Percentiles rank a stretch among this genome's conserved stretches.
Evolutionary conservation across 495 filamentous ascomycete species (phyloP).

Genomic region (Durotheca rogersii): DNA sequence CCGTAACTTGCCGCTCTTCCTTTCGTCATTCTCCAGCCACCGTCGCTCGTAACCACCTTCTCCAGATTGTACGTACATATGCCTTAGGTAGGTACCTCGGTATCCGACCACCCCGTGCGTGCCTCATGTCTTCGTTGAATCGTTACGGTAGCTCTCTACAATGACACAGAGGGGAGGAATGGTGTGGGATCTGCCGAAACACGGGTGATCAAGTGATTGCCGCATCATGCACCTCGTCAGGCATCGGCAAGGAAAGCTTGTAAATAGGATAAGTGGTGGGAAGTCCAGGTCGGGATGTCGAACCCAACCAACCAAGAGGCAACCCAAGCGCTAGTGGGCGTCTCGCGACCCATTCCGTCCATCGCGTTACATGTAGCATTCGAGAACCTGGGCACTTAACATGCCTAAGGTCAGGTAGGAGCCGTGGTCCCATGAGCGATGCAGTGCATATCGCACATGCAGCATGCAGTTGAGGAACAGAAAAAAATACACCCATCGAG

Average conservation of each 20-base stretch:
- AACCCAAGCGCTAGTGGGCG: constrained; percentile 11
- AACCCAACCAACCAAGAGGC: constrained; percentile 12
- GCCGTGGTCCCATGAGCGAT: too few relatives aligned
- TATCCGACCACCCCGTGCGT: too few relatives aligned
- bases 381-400: constrained; percentile 3
- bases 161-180: too few relatives aligned
- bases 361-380: constrained; percentile 9
- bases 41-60: constrained; percentile 9
- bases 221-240: constrained; percentile 2
- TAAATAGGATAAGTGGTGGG: background rate
- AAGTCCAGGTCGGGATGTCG: too few relatives aligned
- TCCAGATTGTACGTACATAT: constrained; percentile 5
- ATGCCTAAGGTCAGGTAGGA: background rate
- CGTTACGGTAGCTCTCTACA: too few relatives aligned
- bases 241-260: constrained; percentile 6
- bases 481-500: too few relatives aligned
- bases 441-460: constrained; percentile 14
- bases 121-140: too few relatives aligned
- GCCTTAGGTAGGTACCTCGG: too few relatives aligned
- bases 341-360: constrained; percentile 10
- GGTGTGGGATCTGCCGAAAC: constrained; percentile 9
- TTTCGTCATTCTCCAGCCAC: constrained; percentile 24
- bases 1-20: constrained; percentile 29
- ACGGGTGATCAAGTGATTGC: constrained; percentile 1
- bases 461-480: constrained; percentile 9